A percentile compares a stretch with the other conserved stretches of the same genome.
phyloP scores from a whole-genome alignment of 225 moss, liverwort and hornwort genomes.

The Physcomitrellopsis africana region DNA sequence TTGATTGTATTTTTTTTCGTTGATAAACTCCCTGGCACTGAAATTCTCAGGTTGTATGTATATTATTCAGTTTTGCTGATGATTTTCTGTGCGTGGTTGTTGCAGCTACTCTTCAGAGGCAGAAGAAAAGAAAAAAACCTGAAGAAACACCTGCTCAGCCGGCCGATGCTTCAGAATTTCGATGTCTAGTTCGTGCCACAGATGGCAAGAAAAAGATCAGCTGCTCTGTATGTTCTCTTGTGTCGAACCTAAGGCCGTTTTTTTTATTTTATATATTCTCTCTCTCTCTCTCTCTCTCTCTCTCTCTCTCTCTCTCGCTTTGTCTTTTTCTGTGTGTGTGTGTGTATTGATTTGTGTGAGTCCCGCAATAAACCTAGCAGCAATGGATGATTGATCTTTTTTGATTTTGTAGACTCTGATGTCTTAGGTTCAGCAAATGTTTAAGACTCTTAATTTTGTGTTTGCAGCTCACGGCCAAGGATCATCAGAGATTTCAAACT shows the following conservation, averaged over 20 bases:
- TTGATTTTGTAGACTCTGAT: conserved; percentile 1
- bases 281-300: background rate
- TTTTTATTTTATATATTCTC: conserved; percentile 1
- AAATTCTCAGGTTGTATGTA: no score
- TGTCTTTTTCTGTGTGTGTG: background rate
- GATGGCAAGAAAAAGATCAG: conserved; percentile 95
- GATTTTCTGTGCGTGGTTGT: conserved; percentile 10
- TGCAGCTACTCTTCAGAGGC: conserved; percentile 70
- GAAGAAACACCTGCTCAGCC: conserved; percentile 43
- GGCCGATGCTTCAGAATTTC: conserved; percentile 54
- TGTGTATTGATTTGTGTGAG: background rate
- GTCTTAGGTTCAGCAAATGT: background rate
- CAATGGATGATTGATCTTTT: conserved; percentile 10
- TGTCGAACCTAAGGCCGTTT: background rate
- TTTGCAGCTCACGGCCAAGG: conserved; percentile 80
- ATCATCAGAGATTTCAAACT: conserved; percentile 83
- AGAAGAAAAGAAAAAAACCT: conserved; percentile 55
- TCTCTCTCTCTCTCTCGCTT: no score
- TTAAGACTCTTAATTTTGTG: conserved; percentile 1
- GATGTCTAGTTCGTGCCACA: conserved; percentile 84
- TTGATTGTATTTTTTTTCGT: background rate
- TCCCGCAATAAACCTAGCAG: conserved; percentile 8
- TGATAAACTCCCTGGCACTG: no score
- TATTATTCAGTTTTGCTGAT: background rate
- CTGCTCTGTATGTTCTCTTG: conserved; percentile 57